Evolutionary conservation across 148 eudicot genomes (phyloP).

Genomic region (Heliosperma pusillum): DNA sequence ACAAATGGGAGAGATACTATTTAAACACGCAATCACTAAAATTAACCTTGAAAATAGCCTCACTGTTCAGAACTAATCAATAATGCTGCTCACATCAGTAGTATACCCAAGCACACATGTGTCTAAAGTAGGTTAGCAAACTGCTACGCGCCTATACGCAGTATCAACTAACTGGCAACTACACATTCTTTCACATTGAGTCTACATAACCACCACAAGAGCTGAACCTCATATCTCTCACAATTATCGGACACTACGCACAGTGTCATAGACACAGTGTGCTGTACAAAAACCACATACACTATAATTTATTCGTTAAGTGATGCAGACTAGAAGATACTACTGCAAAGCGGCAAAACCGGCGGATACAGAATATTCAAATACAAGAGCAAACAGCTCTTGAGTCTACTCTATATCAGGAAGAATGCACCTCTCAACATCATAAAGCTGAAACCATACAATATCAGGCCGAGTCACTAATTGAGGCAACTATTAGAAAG

Average conservation of each 20-base stretch:
- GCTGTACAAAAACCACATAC: not conserved
- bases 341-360: not conserved
- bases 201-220: not conserved
- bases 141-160: not conserved
- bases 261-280: not conserved
- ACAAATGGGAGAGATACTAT: not conserved
- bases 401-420: not conserved
- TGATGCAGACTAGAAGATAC: not conserved
- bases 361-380: not conserved
- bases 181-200: not conserved
- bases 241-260: not conserved
- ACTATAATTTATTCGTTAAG: too few species aligned
- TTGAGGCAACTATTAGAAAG: not conserved
- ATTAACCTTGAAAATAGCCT: not conserved
- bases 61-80: not conserved
- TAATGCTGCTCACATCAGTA: not conserved
- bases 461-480: not conserved
- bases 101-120: not conserved
- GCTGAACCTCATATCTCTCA: not conserved
- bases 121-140: not conserved
- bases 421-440: too few species aligned
- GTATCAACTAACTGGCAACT: not conserved
- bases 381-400: not conserved
- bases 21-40: not conserved
- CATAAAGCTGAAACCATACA: too few species aligned